phyloP scores from a whole-genome alignment of 1,139 yeast species.

The Meyerozyma carpophila region DNA sequence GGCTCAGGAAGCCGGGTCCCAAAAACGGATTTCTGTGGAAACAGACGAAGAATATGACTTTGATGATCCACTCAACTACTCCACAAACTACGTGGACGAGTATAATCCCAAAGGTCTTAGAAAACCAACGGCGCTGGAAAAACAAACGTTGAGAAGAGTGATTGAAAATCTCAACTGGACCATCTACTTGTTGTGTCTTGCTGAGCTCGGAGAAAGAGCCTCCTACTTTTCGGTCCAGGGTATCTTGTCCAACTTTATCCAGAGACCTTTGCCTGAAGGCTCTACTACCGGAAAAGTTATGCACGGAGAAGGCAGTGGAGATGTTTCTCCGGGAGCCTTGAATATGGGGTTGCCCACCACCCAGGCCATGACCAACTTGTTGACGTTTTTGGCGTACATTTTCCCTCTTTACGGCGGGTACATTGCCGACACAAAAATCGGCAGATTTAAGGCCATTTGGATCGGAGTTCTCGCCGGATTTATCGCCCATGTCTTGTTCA shows the following conservation, averaged over 20 bases:
- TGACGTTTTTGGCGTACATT: slow-evolving; percentile 17
- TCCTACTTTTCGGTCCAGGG: slow-evolving; percentile 16
- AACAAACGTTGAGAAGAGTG: slow-evolving; percentile 12
- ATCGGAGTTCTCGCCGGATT: slow-evolving; percentile 20
- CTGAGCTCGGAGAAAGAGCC: slow-evolving; percentile 20
- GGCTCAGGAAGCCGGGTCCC: not conserved
- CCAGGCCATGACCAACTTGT: slow-evolving; percentile 15
- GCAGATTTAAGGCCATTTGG: slow-evolving; percentile 18
- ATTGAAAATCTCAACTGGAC: slow-evolving; percentile 14
- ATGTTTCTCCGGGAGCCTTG: slow-evolving; percentile 17
- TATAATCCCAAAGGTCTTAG: slow-evolving; percentile 17
- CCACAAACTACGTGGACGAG: slow-evolving; percentile 14
- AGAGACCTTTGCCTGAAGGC: slow-evolving; percentile 15
- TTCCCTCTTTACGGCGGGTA: slow-evolving; percentile 19
- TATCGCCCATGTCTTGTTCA: slow-evolving; percentile 18
- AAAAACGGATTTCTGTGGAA: not conserved
- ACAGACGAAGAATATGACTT: slow-evolving; percentile 1
- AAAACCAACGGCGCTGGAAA: slow-evolving; percentile 13
- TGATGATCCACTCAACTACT: slow-evolving; percentile 15
- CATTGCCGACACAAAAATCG: slow-evolving; percentile 17
- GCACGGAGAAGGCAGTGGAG: slow-evolving; percentile 7
- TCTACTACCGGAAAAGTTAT: slow-evolving; percentile 12
- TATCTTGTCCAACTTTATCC: slow-evolving; percentile 17
- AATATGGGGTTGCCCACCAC: slow-evolving; percentile 15
- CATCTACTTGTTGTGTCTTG: slow-evolving; percentile 15